Conservation (phyloP, 331 rosid genomes). For the Acacia concinna region DNA sequence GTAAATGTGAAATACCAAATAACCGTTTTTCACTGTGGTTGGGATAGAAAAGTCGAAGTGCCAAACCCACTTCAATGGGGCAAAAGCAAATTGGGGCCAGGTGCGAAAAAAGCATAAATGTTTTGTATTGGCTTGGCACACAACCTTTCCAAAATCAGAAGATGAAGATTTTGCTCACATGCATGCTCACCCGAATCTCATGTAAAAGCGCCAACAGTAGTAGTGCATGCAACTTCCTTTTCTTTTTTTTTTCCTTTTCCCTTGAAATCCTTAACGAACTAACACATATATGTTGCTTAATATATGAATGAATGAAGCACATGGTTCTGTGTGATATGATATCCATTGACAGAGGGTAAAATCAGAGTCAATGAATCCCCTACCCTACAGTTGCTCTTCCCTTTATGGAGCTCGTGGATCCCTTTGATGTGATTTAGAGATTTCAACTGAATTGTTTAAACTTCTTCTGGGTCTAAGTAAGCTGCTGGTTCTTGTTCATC, state of each 20-base stretch:
- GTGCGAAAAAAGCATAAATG: not conserved
- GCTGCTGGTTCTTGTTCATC: not conserved
- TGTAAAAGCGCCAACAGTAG: not conserved
- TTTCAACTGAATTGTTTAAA: conserved; percentile 1
- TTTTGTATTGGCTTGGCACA: conserved; percentile 1
- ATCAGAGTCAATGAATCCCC: not conserved
- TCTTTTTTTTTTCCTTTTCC: not conserved
- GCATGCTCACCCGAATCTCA: conserved; percentile 5
- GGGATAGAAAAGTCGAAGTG: not conserved
- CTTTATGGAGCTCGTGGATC: not conserved
- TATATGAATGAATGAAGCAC: not conserved
- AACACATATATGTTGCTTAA: conserved; percentile 1
- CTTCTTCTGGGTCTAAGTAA: not conserved
- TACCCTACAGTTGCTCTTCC: not conserved
- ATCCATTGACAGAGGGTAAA: not conserved
- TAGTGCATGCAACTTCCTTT: not conserved
- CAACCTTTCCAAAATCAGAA: conserved; percentile 9
- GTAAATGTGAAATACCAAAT: not conserved
- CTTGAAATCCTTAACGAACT: conserved; percentile 7
- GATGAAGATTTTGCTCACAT: conserved; percentile 14
- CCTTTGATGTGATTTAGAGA: not conserved
- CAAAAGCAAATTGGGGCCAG: not conserved
- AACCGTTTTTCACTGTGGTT: not conserved
- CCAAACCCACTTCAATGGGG: not conserved
- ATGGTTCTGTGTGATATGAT: not conserved